A percentile compares a stretch with the other conserved stretches of the same genome.
phyloP scores from a whole-genome alignment of 441 rosid genomes.

The Arabidopsis hybrid region DNA sequence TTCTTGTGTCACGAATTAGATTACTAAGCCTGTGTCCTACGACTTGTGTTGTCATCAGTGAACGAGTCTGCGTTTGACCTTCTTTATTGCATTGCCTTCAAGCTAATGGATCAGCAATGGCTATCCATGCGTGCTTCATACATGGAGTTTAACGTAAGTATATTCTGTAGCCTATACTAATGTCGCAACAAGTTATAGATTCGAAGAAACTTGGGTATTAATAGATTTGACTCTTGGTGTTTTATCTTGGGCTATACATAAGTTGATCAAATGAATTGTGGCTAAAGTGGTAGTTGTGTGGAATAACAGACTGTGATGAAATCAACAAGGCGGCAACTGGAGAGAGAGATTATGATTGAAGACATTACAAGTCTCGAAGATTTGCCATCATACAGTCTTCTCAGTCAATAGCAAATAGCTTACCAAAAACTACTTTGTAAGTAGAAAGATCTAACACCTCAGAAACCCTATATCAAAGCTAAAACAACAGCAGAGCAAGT shows the following conservation, averaged over 20 bases:
- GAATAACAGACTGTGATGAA: slow-evolving; percentile 87
- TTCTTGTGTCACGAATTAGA: slow-evolving; percentile 3
- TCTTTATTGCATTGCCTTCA: slow-evolving; percentile 51
- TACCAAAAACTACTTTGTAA: slow-evolving; percentile 38
- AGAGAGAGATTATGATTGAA: slow-evolving; percentile 86
- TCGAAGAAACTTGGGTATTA: neutral
- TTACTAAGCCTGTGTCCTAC: slow-evolving; percentile 12
- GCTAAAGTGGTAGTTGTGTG: slow-evolving; percentile 7
- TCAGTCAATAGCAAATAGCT: slow-evolving; percentile 51
- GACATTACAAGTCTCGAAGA: slow-evolving; percentile 79
- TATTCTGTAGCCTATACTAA: neutral
- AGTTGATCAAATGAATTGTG: slow-evolving; percentile 8
- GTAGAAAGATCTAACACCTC: slow-evolving; percentile 45
- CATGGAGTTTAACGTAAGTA: slow-evolving; percentile 50
- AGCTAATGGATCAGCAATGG: slow-evolving; percentile 54
- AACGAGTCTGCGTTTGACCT: slow-evolving; percentile 49
- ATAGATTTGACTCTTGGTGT: neutral
- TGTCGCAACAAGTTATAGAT: neutral
- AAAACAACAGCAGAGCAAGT: slow-evolving; percentile 15
- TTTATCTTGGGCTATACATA: slow-evolving; percentile 1
- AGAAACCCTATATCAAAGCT: slow-evolving; percentile 8
- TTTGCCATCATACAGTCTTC: slow-evolving; percentile 80
- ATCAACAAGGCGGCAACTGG: slow-evolving; percentile 87
- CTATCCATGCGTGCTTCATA: slow-evolving; percentile 50
- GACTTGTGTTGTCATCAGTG: slow-evolving; percentile 38